Percentiles rank a stretch among this genome's conserved stretches.
Conservation (phyloP, 306 rosid genomes). For the Crotalaria pallida region DNA sequence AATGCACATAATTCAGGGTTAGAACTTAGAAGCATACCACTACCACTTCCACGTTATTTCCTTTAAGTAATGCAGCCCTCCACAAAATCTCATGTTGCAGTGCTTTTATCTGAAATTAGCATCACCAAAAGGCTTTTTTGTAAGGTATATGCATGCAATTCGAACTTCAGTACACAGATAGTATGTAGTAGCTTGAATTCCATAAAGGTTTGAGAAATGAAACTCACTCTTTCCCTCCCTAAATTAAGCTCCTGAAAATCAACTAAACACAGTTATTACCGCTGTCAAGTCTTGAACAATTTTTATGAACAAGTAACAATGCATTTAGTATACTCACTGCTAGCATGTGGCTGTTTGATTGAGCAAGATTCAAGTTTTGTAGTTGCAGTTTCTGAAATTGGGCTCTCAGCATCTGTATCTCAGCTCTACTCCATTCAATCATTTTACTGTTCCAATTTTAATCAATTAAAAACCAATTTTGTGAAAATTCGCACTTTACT, state of each 20-base stretch:
- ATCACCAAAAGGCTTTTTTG: background rate
- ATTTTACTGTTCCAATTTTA: constrained; percentile 35
- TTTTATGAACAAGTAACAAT: background rate
- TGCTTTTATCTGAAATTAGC: constrained; percentile 39
- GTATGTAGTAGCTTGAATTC: background rate
- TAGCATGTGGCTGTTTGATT: constrained; percentile 57
- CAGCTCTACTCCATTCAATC: constrained; percentile 48
- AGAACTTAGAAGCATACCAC: constrained; percentile 36
- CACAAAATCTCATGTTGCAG: constrained; percentile 53
- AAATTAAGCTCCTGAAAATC: constrained; percentile 51
- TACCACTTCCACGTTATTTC: constrained; percentile 26
- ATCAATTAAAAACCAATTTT: constrained; percentile 21
- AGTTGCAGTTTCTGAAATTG: constrained; percentile 59
- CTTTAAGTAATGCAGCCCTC: constrained; percentile 49
- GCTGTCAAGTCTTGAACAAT: background rate
- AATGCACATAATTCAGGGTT: background rate
- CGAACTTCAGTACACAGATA: background rate
- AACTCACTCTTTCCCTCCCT: constrained; percentile 57
- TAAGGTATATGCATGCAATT: background rate
- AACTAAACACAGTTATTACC: background rate
- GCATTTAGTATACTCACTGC: constrained; percentile 29
- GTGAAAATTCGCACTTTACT: background rate
- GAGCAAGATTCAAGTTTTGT: constrained; percentile 68
- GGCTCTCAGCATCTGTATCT: constrained; percentile 44
- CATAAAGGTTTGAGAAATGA: background rate